Conservation (phyloP, 1,284 basidiomycete species). For the Ustilago tritici region DNA sequence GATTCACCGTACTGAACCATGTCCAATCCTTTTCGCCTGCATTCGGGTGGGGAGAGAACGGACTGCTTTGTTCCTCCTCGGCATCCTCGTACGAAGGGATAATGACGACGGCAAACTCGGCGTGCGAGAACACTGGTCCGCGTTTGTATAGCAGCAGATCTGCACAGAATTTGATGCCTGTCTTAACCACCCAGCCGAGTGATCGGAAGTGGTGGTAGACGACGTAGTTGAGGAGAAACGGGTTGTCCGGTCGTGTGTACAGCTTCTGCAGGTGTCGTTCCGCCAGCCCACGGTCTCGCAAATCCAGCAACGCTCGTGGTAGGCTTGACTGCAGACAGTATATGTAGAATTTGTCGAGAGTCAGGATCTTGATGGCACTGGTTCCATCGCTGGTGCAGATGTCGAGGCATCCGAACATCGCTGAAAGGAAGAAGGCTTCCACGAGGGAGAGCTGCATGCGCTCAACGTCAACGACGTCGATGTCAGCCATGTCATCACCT, state of each 20-base stretch:
- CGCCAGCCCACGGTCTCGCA: slow-evolving; percentile 31
- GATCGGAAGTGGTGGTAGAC: slow-evolving; percentile 95
- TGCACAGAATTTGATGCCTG: slow-evolving; percentile 95
- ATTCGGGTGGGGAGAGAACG: slow-evolving; percentile 59
- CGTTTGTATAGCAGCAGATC: slow-evolving; percentile 94
- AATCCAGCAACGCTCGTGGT: slow-evolving; percentile 25
- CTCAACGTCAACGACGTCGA: slow-evolving; percentile 79
- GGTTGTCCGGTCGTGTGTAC: slow-evolving; percentile 78
- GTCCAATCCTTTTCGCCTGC: slow-evolving; percentile 80
- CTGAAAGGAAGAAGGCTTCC: slow-evolving; percentile 91
- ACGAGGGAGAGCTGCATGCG: slow-evolving; percentile 90
- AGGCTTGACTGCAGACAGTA: slow-evolving; percentile 42
- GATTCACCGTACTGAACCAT: slow-evolving; percentile 96
- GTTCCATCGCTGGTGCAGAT: slow-evolving; percentile 69
- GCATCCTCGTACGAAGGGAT: slow-evolving; percentile 89
- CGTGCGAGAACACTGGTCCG: slow-evolving; percentile 94
- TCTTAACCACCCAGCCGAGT: slow-evolving; percentile 96
- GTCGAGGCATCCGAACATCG: slow-evolving; percentile 86
- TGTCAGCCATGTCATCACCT: slow-evolving; percentile 41
- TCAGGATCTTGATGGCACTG: slow-evolving; percentile 7
- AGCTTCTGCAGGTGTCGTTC: slow-evolving; percentile 35
- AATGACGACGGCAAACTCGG: slow-evolving; percentile 92
- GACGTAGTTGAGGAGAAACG: slow-evolving; percentile 89
- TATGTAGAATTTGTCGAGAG: slow-evolving; percentile 45
- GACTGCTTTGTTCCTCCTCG: slow-evolving; percentile 74